Conservation (phyloP, 2,329 filamentous ascomycete genomes). For the Sporothrix variecibatus region DNA sequence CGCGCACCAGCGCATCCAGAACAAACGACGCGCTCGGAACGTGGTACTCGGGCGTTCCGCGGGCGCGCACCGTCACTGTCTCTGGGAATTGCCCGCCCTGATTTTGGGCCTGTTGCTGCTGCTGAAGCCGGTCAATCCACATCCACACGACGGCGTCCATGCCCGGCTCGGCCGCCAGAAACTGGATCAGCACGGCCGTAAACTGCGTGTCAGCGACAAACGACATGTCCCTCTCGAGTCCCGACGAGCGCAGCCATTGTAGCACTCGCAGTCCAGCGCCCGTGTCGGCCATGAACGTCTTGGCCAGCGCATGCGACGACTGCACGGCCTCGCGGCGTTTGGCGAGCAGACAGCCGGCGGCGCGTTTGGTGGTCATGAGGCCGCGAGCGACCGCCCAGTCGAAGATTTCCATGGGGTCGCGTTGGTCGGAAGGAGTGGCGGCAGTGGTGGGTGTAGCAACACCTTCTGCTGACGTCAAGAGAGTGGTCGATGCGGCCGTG, state of each 20-base stretch:
- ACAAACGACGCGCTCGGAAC: constrained; percentile 38
- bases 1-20: constrained; percentile 44
- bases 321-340: constrained; percentile 47
- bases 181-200: constrained; percentile 45
- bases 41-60: background rate
- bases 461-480: background rate
- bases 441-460: background rate
- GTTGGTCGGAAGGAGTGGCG: constrained; percentile 29
- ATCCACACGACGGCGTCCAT: constrained; percentile 54
- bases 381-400: constrained; percentile 57
- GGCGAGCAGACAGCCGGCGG: constrained; percentile 55
- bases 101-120: background rate
- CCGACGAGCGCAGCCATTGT: constrained; percentile 56
- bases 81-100: background rate
- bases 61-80: background rate
- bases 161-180: constrained; percentile 57
- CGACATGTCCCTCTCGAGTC: constrained; percentile 47
- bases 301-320: constrained; percentile 39
- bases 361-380: constrained; percentile 57
- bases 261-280: constrained; percentile 52
- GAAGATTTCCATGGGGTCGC: constrained; percentile 57
- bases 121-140: constrained; percentile 52
- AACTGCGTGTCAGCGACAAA: constrained; percentile 49
- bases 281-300: constrained; percentile 43
- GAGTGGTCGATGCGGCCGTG: background rate